Conservation (phyloP, 2,329 filamentous ascomycete genomes). For the Paecilomyces niveus region DNA sequence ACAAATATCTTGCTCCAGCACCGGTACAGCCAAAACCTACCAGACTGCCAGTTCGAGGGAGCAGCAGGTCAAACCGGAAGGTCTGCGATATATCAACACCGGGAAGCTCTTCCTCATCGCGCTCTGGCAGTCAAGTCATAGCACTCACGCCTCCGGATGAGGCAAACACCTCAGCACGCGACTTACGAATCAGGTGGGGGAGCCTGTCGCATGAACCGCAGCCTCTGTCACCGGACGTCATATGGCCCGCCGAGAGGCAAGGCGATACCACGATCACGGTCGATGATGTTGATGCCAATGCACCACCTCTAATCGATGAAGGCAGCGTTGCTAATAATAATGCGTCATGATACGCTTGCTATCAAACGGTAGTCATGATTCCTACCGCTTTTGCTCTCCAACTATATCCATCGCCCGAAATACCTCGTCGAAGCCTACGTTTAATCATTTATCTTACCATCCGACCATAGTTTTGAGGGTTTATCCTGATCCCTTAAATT, state of each 20-base stretch:
- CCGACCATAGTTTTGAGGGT: neutral
- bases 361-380: neutral
- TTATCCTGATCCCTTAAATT: neutral
- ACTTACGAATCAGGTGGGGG: neutral
- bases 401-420: neutral
- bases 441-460: neutral
- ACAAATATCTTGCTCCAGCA: conserved; percentile 54
- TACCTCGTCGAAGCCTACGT: neutral
- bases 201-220: neutral
- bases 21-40: conserved; percentile 27
- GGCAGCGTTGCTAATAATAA: neutral
- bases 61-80: conserved; percentile 18
- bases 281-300: neutral
- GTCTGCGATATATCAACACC: conserved; percentile 15
- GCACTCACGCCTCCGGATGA: neutral
- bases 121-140: conserved; percentile 15
- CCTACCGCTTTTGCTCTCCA: neutral
- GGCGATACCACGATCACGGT: neutral
- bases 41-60: conserved; percentile 22
- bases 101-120: conserved; percentile 18
- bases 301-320: neutral
- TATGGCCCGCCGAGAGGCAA: neutral
- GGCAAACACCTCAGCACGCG: neutral
- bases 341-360: neutral
- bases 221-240: neutral